Percentiles rank a stretch among this genome's conserved stretches.
Evolutionary conservation across 208 protist species (phyloP).

Genomic region (Sergeia podlipaevii): DNA sequence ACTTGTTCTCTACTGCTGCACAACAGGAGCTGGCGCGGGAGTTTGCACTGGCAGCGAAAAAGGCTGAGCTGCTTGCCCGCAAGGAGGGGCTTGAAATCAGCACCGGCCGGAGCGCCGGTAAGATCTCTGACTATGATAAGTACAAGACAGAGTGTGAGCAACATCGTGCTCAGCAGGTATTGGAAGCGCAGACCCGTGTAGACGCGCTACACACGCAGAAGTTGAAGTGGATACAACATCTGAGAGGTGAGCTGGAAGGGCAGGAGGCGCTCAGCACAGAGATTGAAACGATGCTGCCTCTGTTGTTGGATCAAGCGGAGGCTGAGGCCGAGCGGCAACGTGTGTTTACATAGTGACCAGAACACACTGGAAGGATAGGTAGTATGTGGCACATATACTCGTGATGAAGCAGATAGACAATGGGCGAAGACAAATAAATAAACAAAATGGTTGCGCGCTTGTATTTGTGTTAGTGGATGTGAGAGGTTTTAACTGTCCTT

Average conservation of each 20-base stretch:
- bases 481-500: no score
- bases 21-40: conserved; percentile 40
- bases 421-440: no score
- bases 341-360: conserved; percentile 1
- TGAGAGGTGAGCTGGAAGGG: conserved; percentile 46
- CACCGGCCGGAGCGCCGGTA: conserved; percentile 26
- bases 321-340: conserved; percentile 62
- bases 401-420: no score
- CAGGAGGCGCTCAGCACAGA: conserved; percentile 63
- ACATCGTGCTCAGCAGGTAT: conserved; percentile 27
- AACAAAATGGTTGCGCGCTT: no score
- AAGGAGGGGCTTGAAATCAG: conserved; percentile 80
- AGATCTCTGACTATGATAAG: conserved; percentile 42
- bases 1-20: conserved; percentile 46
- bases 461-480: no score
- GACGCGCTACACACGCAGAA: conserved; percentile 34
- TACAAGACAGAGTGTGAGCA: conserved; percentile 41
- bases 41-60: conserved; percentile 44
- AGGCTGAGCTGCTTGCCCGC: conserved; percentile 56
- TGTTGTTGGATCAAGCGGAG: conserved; percentile 66
- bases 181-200: conserved; percentile 34
- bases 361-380: no score
- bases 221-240: conserved; percentile 33
- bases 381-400: no score
- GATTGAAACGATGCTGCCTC: conserved; percentile 65